phyloP scores from a whole-genome alignment of 2,329 filamentous ascomycete species.

The Aspergillus piperis region DNA sequence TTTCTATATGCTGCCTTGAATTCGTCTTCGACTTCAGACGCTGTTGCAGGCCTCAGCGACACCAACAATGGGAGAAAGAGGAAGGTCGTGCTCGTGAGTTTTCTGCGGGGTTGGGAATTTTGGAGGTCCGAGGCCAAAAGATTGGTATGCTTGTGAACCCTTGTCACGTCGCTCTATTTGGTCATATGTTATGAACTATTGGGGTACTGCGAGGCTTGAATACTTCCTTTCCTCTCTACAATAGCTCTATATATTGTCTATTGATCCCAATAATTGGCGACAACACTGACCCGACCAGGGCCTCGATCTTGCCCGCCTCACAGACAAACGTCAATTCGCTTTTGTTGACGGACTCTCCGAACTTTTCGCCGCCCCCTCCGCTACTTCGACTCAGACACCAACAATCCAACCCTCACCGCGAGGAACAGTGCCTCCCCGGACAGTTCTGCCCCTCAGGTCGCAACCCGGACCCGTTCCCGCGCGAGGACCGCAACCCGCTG shows the following conservation, averaged over 20 bases:
- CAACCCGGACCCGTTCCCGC: constrained; percentile 26
- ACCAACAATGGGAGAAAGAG: constrained; percentile 37
- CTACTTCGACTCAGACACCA: constrained; percentile 16
- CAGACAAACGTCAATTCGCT: constrained; percentile 61
- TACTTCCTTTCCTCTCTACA: no score
- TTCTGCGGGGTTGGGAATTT: constrained; percentile 74
- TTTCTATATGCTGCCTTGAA: constrained; percentile 53
- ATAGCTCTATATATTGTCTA: neutral
- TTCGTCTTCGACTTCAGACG: constrained; percentile 17
- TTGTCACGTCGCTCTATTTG: neutral
- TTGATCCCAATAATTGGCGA: neutral
- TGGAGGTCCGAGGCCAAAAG: constrained; percentile 73
- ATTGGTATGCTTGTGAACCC: constrained; percentile 54
- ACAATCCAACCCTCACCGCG: constrained; percentile 13
- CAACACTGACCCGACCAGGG: constrained; percentile 51
- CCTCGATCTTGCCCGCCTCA: constrained; percentile 66
- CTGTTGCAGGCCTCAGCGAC: constrained; percentile 26
- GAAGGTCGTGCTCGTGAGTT: constrained; percentile 76
- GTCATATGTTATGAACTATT: neutral
- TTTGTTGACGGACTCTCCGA: constrained; percentile 75
- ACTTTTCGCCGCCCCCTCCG: constrained; percentile 49
- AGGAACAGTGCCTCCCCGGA: constrained; percentile 22
- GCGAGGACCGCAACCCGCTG: constrained; percentile 21
- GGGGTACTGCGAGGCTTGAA: neutral
- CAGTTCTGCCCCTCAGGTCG: constrained; percentile 31